phyloP scores from a whole-genome alignment of 2,329 filamentous ascomycete genomes.

The Hypoxylon sp. region DNA sequence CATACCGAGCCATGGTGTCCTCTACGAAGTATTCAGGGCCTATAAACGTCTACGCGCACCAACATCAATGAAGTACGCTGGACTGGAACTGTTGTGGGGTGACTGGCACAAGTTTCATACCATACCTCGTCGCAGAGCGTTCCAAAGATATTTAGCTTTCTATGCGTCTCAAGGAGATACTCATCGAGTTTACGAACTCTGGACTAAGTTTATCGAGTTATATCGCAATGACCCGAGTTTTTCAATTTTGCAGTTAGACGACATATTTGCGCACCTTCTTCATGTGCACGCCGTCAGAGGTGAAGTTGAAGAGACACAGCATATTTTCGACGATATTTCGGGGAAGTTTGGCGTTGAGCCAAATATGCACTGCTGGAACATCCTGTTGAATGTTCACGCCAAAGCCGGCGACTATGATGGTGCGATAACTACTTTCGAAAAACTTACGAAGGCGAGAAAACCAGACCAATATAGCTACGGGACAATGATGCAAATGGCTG shows the following conservation, averaged over 20 bases:
- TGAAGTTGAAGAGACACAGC: conserved; percentile 71
- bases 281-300: conserved; percentile 79
- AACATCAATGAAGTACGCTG: conserved; percentile 56
- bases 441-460: conserved; percentile 64
- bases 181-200: conserved; percentile 61
- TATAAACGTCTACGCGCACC: conserved; percentile 54
- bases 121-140: conserved; percentile 61
- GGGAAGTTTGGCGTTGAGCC: conserved; percentile 69
- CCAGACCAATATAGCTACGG: conserved; percentile 78
- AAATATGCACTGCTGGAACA: conserved; percentile 78
- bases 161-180: conserved; percentile 65
- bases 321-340: conserved; percentile 74
- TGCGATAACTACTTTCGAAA: conserved; percentile 74
- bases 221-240: conserved; percentile 54
- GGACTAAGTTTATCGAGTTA: conserved; percentile 59
- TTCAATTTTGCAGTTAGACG: conserved; percentile 53
- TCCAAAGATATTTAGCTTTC: conserved; percentile 64
- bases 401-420: conserved; percentile 76
- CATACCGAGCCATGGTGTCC: conserved; percentile 56
- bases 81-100: conserved; percentile 62
- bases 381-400: conserved; percentile 78
- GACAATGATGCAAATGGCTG: conserved; percentile 80
- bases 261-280: conserved; percentile 71
- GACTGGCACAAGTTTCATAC: conserved; percentile 64
- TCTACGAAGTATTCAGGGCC: conserved; percentile 62